Conservation (phyloP, 768 basidiomycete genomes). For the Serendipita sp. region DNA sequence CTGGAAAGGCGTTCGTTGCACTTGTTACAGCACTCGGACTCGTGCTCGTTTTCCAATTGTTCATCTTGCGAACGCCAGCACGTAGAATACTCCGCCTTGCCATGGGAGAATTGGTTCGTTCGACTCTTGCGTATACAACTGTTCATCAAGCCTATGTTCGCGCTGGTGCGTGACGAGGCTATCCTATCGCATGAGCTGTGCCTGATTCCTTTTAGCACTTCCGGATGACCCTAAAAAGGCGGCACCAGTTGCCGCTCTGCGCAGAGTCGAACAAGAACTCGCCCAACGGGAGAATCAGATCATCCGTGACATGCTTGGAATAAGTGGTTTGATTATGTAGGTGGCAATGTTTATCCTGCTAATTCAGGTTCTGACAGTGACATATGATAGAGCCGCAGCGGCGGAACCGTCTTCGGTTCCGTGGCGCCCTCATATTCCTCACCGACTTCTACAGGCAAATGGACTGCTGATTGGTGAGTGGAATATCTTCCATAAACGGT, state of each 20-base stretch:
- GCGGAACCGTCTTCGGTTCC: slow-evolving; percentile 15
- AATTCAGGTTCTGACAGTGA: neutral
- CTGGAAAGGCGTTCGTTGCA: slow-evolving; percentile 15
- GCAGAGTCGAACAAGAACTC: neutral
- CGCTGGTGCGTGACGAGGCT: neutral
- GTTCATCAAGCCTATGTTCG: slow-evolving; percentile 6
- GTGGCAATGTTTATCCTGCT: neutral
- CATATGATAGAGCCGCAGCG: slow-evolving; percentile 13
- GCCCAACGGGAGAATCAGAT: neutral
- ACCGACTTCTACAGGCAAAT: slow-evolving; percentile 13
- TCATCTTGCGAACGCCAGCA: slow-evolving; percentile 18
- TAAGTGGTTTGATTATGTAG: neutral
- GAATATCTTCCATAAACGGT: neutral
- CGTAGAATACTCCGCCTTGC: slow-evolving; percentile 14
- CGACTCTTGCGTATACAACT: slow-evolving; percentile 11
- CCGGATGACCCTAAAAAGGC: neutral
- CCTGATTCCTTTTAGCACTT: neutral
- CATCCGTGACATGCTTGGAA: neutral
- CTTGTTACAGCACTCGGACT: slow-evolving; percentile 18
- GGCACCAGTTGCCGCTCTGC: neutral
- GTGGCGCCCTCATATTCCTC: slow-evolving; percentile 12
- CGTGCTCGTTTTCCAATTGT: slow-evolving; percentile 16
- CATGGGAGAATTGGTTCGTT: slow-evolving; percentile 12
- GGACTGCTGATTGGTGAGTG: slow-evolving; percentile 13
- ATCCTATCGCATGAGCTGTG: neutral